Base-by-base conservation (phyloP, 345 rosid species). In the Microcos paniculata region DNA sequence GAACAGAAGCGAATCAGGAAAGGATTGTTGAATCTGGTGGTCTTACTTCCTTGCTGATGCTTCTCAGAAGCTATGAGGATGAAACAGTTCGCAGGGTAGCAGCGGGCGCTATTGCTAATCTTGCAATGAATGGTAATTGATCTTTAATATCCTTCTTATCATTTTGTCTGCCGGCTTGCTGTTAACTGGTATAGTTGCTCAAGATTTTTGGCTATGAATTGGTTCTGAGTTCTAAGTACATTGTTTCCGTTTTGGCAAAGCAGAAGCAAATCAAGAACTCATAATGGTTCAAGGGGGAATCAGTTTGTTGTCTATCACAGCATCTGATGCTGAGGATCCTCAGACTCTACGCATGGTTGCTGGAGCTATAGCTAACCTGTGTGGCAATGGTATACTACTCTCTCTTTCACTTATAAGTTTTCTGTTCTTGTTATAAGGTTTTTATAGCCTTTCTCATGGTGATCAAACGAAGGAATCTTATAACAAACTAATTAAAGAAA, bases 1-100 rank as follows among this genome's bases (percentile, higher is more conserved):
- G 11, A 56, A 78, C 97, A 96, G 99, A 94, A 89, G 87, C 90
- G 62, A 94, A 96, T 84, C 98, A 96, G 79, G 91, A 91, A 87
- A 96, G 80, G 87, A 96, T 96, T 62, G 97, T 96, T 70, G 97
- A 92, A 87, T 97, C 99, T 77, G 98, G 98, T 42, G 99, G 99
- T 23, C 98, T 96, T 52, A 82, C 85, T 43, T 92, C 98, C 70
- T 88, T 96, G 85, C 81, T 94, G 78, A 88, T 82, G 94, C 98
- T 94, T 83, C 93, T 96, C 46, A 84, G 90, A 85, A 90, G 92
- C 83, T 91, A 86, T 26, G 93, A 92, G 83, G 97, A 96, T 85
- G 99, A 96, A 84, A 92, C 94, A 38, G 87, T 94, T 62, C 90
- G 90, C 77, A 86, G 99, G 84, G 98, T 96, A 75, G 98, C 99